phyloP scores from a whole-genome alignment of 176 grass and related monocot species.

The sorghum (Sorghum bicolor) region Sorghum_bicolor_NCBIv3 NC_012874.2:4818501-4819000 shows the following conservation, averaged over 20 bases:
- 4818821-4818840: not conserved
- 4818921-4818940: not conserved
- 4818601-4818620: not conserved
- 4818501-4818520: too few relatives aligned
- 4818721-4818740: slow-evolving; percentile 49
- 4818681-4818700: slow-evolving; percentile 46
- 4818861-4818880: not conserved
- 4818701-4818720: slow-evolving; percentile 93
- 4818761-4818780: slow-evolving; percentile 98
- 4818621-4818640: not conserved
- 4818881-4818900: not conserved
- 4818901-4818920: too few relatives aligned
- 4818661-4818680: not conserved
- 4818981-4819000: too few relatives aligned
- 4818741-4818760: slow-evolving; percentile 95
- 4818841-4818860: not conserved
- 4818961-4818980: not conserved
- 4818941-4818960: not conserved
- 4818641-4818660: not conserved
- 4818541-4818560: too few relatives aligned
- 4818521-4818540: not conserved
- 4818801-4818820: slow-evolving; percentile 48
- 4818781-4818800: slow-evolving; percentile 94
- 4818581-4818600: not conserved
- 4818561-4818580: not conserved